Evolutionary conservation across 2,329 filamentous ascomycete species (phyloP).

Genomic region (Nothomitra cinnamomea): DNA sequence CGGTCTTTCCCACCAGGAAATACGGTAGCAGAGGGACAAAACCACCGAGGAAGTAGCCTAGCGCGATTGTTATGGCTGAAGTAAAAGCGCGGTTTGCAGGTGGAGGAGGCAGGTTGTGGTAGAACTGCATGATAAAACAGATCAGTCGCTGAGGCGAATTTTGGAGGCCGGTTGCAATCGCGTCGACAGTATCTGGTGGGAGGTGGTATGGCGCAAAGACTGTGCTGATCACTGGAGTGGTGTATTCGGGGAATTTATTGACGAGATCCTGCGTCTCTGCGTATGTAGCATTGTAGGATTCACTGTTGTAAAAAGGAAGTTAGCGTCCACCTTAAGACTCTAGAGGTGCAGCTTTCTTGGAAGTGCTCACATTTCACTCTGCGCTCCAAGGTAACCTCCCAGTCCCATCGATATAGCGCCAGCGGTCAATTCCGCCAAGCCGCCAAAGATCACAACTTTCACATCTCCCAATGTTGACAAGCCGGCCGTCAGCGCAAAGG

Average conservation of each 20-base stretch:
- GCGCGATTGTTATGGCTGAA: slow-evolving; percentile 24
- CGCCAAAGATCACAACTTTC: slow-evolving; percentile 51
- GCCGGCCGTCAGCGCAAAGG: slow-evolving; percentile 62
- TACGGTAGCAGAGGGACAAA: slow-evolving; percentile 13
- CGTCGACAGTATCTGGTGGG: not conserved
- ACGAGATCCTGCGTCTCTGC: slow-evolving; percentile 2
- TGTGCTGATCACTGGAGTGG: not conserved
- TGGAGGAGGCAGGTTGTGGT: slow-evolving; percentile 31
- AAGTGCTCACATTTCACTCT: slow-evolving; percentile 31
- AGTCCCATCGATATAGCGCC: slow-evolving; percentile 66
- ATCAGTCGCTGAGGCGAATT: not conserved
- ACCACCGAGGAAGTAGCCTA: slow-evolving; percentile 23
- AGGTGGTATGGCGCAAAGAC: slow-evolving; percentile 1
- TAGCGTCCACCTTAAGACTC: slow-evolving; percentile 21
- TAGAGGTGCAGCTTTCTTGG: too few species aligned
- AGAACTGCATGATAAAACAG: slow-evolving; percentile 43
- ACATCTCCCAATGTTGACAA: slow-evolving; percentile 49
- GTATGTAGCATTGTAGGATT: not conserved
- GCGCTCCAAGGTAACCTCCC: slow-evolving; percentile 53
- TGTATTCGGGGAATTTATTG: not conserved
- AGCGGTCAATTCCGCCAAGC: slow-evolving; percentile 57
- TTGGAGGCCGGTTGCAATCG: not conserved
- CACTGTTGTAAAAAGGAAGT: not conserved
- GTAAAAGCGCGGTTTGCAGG: slow-evolving; percentile 28
- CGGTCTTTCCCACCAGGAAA: not conserved